Evolutionary conservation across 345 rosid genomes (phyloP), one percentile per base, ranked within the genome.

Genomic region (Viola odorata): DNA sequence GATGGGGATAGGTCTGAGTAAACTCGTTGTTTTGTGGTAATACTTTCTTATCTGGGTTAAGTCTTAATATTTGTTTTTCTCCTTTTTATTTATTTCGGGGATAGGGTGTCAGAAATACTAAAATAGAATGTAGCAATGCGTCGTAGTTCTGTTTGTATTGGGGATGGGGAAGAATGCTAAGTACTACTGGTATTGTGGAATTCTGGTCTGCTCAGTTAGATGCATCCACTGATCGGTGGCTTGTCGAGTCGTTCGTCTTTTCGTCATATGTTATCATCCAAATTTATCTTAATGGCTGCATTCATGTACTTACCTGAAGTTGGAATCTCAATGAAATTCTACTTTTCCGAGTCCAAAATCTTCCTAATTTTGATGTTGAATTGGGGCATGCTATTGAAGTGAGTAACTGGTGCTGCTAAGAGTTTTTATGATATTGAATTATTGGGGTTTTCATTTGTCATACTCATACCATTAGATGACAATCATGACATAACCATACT

Each of bases 171-270:
- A 49, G 54, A 62, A 58, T 44, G 32, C 40, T 60, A 56, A 50
- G 6, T 15, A 69, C 45, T 41, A 56, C 7, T 54, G 49, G 67
- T 60, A 64, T 45, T 17, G 57, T 66, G 53, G 13, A 41, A 49
- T 13, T 57, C 52, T 54, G 69, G 61, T 14, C 61, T 40, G 61
- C 49, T 60, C 65, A 45, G 32, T 63, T 16, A 47, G 69, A 68
- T 74, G 73, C 71, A 65, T 66, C 76, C 80, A 72, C 78, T 67
- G 51, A 55, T 73, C 73, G 51, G 75, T 77, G 76, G 76, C 50
- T 54, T 60, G 36, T 71, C 42, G 74, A 62, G 81, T 66, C 68
- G 58, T n/a, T 69, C 59, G 58, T 7, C 53, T n/a, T 9, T 37
- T 11, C 11, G n/a, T n/a, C n/a, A n/a, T n/a, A n/a, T n/a, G n/a